Evolutionary conservation across 192 early-diverging fungal species (phyloP).

Genomic region (Rhizophagus sp.): DNA sequence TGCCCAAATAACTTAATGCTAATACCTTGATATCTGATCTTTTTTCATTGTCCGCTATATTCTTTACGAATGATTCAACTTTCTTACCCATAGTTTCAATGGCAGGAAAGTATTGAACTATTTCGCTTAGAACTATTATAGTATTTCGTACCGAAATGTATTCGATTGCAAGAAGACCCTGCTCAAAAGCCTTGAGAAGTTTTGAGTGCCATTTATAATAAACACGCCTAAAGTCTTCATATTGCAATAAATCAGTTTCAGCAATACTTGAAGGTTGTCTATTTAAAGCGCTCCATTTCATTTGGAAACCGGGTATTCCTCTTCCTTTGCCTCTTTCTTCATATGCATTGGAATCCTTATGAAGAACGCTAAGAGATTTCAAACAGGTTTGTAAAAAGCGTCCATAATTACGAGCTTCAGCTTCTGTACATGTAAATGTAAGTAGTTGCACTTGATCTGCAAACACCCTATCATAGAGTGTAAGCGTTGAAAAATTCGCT

Average conservation of each 20-base stretch:
- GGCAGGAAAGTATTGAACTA: slow-evolving; percentile 63
- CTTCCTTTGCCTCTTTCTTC: slow-evolving; percentile 54
- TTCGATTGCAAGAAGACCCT: slow-evolving; percentile 58
- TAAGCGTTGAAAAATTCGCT: slow-evolving; percentile 68
- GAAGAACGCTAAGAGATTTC: slow-evolving; percentile 57
- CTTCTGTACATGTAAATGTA: slow-evolving; percentile 60
- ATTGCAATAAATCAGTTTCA: slow-evolving; percentile 52
- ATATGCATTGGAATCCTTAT: slow-evolving; percentile 52
- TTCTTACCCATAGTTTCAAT: slow-evolving; percentile 55
- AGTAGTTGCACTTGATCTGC: slow-evolving; percentile 28
- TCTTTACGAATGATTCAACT: slow-evolving; percentile 45
- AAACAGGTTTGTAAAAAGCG: slow-evolving; percentile 65
- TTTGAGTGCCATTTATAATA: slow-evolving; percentile 77
- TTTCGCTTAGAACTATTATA: slow-evolving; percentile 67
- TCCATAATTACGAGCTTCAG: slow-evolving; percentile 73
- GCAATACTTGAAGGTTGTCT: slow-evolving; percentile 36
- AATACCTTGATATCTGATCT: slow-evolving; percentile 74
- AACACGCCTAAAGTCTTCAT: slow-evolving; percentile 62
- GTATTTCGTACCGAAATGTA: slow-evolving; percentile 75
- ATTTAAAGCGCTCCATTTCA: slow-evolving; percentile 54
- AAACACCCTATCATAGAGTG: slow-evolving; percentile 67
- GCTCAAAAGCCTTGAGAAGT: slow-evolving; percentile 42
- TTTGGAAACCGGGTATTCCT: slow-evolving; percentile 69
- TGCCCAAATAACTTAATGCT: slow-evolving; percentile 56
- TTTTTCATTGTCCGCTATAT: slow-evolving; percentile 56